These are phyloP conservation scores for Microbotryum violaceum DNA, from an alignment of 1,284 basidiomycete species.

Conservation along the genomic window DNA sequence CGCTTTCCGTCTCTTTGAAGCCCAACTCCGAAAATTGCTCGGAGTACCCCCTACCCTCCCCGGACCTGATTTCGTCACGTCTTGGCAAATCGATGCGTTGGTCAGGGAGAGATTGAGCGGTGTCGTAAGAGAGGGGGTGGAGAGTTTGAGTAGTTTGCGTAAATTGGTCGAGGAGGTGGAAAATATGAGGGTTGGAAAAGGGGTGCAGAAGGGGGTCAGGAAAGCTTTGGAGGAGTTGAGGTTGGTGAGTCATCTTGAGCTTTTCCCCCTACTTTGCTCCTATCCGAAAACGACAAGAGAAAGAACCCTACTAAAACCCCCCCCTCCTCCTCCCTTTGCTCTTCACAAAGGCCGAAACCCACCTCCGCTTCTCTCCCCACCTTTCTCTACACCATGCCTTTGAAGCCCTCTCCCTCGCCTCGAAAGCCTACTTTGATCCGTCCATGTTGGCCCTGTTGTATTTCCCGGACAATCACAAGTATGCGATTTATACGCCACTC, in stretches of 20 bases:
- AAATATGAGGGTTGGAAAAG: constrained; percentile 77
- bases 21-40: constrained; percentile 67
- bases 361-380: background rate
- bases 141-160: constrained; percentile 71
- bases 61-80: background rate
- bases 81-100: constrained; percentile 71
- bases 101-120: constrained; percentile 62
- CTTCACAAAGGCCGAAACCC: background rate
- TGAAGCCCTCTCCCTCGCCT: constrained; percentile 62
- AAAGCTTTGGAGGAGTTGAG: constrained; percentile 62
- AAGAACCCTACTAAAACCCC: background rate
- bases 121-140: constrained; percentile 59
- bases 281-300: too few species aligned
- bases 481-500: constrained; percentile 85
- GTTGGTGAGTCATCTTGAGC: constrained; percentile 48
- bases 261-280: background rate
- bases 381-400: constrained; percentile 48
- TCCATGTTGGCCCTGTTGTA: constrained; percentile 92
- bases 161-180: constrained; percentile 73
- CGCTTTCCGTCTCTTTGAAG: constrained; percentile 62
- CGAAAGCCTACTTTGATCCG: constrained; percentile 91
- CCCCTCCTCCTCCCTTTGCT: background rate
- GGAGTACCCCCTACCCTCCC: constrained; percentile 62
- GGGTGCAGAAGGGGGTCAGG: constrained; percentile 64
- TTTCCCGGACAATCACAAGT: constrained; percentile 92